phyloP scores from a whole-genome alignment of 441 rosid genomes.

The Brassica hybrid region DNA sequence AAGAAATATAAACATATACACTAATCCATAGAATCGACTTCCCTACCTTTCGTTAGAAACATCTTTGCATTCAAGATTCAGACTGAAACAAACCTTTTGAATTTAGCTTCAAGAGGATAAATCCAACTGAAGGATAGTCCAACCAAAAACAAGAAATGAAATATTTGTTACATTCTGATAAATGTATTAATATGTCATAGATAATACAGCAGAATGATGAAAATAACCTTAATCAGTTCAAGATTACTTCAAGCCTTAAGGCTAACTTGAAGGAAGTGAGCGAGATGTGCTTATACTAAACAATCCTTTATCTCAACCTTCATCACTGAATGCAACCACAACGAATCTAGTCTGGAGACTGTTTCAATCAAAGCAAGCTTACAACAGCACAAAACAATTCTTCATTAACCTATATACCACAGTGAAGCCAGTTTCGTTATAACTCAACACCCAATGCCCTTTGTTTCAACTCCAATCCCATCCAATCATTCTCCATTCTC shows the following conservation, averaged over 20 bases:
- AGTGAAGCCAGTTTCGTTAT: background rate
- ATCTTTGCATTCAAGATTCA: background rate
- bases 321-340: slow-evolving; percentile 18
- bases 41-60: background rate
- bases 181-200: slow-evolving; percentile 4
- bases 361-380: slow-evolving; percentile 16
- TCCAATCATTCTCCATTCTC: background rate
- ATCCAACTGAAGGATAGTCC: background rate
- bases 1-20: background rate
- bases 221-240: background rate
- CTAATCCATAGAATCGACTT: background rate
- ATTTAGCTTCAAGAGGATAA: background rate
- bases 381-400: background rate
- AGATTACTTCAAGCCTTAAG: background rate
- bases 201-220: slow-evolving; percentile 11
- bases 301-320: slow-evolving; percentile 12
- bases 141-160: background rate
- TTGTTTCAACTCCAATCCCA: background rate
- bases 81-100: background rate
- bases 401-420: slow-evolving; percentile 11
- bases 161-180: slow-evolving; percentile 15
- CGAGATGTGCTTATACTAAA: background rate
- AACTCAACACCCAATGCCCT: slow-evolving; percentile 40
- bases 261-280: background rate
- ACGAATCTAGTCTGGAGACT: slow-evolving; percentile 30